Conservation (phyloP, 805 yeast species). For the Suhomyces faveliae region DNA sequence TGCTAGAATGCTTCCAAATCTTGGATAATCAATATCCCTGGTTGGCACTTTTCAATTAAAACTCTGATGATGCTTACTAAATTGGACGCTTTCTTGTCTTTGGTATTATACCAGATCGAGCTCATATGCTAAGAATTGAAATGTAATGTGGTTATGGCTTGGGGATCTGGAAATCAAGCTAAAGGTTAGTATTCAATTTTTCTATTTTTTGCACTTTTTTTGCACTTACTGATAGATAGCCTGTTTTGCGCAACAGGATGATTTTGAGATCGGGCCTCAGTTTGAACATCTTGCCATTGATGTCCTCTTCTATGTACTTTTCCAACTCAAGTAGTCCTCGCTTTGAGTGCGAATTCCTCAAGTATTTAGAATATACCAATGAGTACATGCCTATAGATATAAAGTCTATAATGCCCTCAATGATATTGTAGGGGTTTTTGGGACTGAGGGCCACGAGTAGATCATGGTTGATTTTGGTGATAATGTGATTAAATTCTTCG, state of each 20-base stretch:
- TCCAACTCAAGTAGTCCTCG: conserved; percentile 42
- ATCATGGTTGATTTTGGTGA: conserved; percentile 43
- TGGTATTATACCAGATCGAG: no score
- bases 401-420: conserved; percentile 43
- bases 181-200: conserved; percentile 14
- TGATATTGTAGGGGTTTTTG: conserved; percentile 17
- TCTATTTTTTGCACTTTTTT: background rate
- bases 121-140: no score
- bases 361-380: conserved; percentile 15
- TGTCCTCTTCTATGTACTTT: conserved; percentile 24
- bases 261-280: conserved; percentile 31
- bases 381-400: conserved; percentile 38
- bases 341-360: conserved; percentile 23
- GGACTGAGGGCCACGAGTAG: conserved; percentile 43
- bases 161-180: conserved; percentile 55
- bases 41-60: no score
- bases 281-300: conserved; percentile 18
- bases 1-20: no score
- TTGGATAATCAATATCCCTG: no score
- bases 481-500: conserved; percentile 42
- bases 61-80: no score
- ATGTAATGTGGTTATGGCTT: conserved; percentile 24
- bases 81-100: no score
- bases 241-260: conserved; percentile 52
- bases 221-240: conserved; percentile 52